Evolutionary conservation across 1,139 yeast genomes (phyloP), one percentile per base, ranked within the genome.

Genomic region (Pichia sp.): DNA sequence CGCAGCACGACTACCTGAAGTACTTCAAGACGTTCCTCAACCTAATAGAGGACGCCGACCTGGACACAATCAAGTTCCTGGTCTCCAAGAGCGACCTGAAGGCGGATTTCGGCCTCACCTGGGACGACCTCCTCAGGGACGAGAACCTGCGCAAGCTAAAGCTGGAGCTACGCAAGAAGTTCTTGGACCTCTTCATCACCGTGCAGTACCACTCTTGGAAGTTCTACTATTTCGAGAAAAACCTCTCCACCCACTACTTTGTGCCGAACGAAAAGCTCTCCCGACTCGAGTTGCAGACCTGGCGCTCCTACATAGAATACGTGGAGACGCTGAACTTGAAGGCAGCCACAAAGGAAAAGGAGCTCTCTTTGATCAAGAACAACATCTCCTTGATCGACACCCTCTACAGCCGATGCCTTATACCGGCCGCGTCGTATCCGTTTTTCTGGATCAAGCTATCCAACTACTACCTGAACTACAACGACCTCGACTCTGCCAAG

Each of bases 1-100:
- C 98, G 0, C 62, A 86, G 38, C 90, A 90, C 69, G 89, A 90
- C 62, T 90, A 82, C 68, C 79, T 87, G 13, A 76, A 79, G 56
- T 84, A 83, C 64, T 84, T 77, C 68, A 72, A 75, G 46, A 58
- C 70, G 29, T 74, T 80, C 66, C 68, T 81, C 41, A 66, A 68
- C 10, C 69, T 75, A 13, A 66, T 82, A 8, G 78, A 78, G 44
- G 64, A 63, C 7, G 61, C 75, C 0, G 63, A 71, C 53, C 52
- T 72, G 11, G 66, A 67, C 15, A 71, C 70, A 30, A 62, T 64
- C 52, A 67, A 63, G 54, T 69, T 59, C 54, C 59, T 59, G 42
- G 53, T 68, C n/a, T 52, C 64, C 3, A 49, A 51, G 31, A 58
- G 61, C 6, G 72, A 70, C 32, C 52, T 69, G 34, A 38, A 41